Base-by-base conservation (phyloP, 2,329 filamentous ascomycete species). In the Trichoderma harzianum region DNA sequence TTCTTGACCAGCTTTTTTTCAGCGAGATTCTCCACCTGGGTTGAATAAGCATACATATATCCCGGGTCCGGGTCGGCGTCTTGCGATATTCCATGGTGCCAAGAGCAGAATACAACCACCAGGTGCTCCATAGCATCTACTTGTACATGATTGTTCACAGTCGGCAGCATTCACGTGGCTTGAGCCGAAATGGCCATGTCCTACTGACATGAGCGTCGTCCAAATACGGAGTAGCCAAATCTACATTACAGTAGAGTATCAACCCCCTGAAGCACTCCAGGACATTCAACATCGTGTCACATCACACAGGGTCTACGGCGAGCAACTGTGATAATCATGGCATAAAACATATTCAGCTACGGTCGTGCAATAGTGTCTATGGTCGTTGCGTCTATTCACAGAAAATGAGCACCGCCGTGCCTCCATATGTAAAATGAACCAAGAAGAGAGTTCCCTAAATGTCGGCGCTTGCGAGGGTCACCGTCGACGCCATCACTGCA, bases 331-430 rank as follows among this genome's bases (percentile, higher is more conserved):
- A 5, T 51, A 12, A n/a, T 64, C 53, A 60, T 68, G 55, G 28
- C 66, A 58, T 58, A 67, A 68, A 51, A 57, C 43, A 43, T 47
- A 32, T 16, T 28, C 16, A 34, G 34, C 21, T 60, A 24, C 66
- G 30, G n/a, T 61, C 53, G 34, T 60, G 66, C 43, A 24, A 55
- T 68, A 58, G 24, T 47, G 39, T 69, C 55, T 51, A 69, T 61
- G 36, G 66, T 61, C 55, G 7, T 69, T 51, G 36, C 55, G 28
- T 51, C 66, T 69, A 69, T 61, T 69, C 67, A 70, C 57, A 63
- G 60, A 36, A 70, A 69, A 58, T 58, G 18, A 70, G 69, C 69
- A 70, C 61, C 60, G 60, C 60, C 47, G 61, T 70, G 69, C 60
- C 34, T 64, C 26, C 47, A 39, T 58, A 64, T 64, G 28, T 63